Percentiles rank a stretch among this genome's conserved stretches.
These are phyloP conservation scores for Psophocarpus tetragonolobus DNA, from an alignment of 306 rosid species.

Conservation along the genomic window DNA sequence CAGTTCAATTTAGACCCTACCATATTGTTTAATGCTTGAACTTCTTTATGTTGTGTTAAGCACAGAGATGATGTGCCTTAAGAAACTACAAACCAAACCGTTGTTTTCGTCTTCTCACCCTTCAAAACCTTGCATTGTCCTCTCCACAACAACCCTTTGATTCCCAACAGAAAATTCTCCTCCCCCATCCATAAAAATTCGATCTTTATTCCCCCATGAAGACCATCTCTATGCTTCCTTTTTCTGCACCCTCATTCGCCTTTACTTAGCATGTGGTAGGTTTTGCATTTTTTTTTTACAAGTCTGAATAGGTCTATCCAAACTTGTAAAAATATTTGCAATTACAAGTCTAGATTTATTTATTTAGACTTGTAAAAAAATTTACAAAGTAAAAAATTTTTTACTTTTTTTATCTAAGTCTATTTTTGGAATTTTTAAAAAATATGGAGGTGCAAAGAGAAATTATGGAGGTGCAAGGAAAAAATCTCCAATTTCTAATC, in stretches of 20 bases:
- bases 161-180: conserved; percentile 21
- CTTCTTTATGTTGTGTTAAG: neutral
- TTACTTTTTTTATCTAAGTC: no score
- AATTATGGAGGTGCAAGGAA: no score
- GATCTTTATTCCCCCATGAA: conserved; percentile 39
- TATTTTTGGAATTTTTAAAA: no score
- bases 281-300: no score
- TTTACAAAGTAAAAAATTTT: no score
- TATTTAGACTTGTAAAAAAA: no score
- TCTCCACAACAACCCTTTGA: conserved; percentile 10
- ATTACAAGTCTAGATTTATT: no score
- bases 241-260: conserved; percentile 73
- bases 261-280: conserved; percentile 64
- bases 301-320: no score
- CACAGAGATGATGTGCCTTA: conserved; percentile 40
- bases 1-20: no score
- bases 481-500: no score
- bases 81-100: conserved; percentile 38
- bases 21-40: neutral
- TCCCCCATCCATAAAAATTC: conserved; percentile 2
- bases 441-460: no score
- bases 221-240: conserved; percentile 60
- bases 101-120: conserved; percentile 32
- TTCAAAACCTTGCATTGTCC: conserved; percentile 20
- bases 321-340: no score